Base-by-base conservation (phyloP, 768 basidiomycete genomes). In the Cystofilobasidium bisporidii region DNA sequence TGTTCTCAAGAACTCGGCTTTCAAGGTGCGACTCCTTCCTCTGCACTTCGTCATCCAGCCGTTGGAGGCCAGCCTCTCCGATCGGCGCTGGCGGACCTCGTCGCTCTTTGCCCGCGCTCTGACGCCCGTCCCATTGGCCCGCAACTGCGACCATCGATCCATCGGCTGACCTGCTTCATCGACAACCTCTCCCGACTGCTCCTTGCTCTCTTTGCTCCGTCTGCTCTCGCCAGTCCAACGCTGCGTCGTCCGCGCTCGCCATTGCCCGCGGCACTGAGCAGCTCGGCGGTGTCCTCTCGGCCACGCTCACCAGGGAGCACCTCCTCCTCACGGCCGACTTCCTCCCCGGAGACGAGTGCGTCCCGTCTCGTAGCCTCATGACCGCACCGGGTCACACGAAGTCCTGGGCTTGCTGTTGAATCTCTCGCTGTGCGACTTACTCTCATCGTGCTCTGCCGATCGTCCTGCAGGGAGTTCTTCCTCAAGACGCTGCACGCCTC, bases 1-100 rank as follows among this genome's bases (percentile, higher is more conserved):
- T 81, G 86, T 85, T 69, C 83, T 98, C 78, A 96, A 96, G 83
- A 93, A 91, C 85, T 97, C 92, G 83, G 87, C 92, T 65, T 98
- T 94, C 86, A 97, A 96, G 87, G 94, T 97, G 72, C 57, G 85
- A 75, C 26, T 30, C 47, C 2, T 48, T 4, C 4, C 14, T 43
- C 40, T 9, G 8, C 10, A 50, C 48, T 50, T 11, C 9, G 17
- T 20, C 48, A 22, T 20, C 24, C 48, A 20, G 9, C n/a, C n/a
- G n/a, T 50, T 20, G 48, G 8, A 50, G 22, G 22, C 10, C 48
- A 50, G 24, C 24, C 22, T 9, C 9, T 24, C n/a, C 28, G 59
- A 38, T 41, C 10, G 26, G 18, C 32, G 11, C 41, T 26, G 26
- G 9, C n/a, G 17, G 22, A 30, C 20, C 22, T 47, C 17, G n/a